Evolutionary conservation across 306 rosid species (phyloP).

Genomic region (Hippophae gyantsensis): DNA sequence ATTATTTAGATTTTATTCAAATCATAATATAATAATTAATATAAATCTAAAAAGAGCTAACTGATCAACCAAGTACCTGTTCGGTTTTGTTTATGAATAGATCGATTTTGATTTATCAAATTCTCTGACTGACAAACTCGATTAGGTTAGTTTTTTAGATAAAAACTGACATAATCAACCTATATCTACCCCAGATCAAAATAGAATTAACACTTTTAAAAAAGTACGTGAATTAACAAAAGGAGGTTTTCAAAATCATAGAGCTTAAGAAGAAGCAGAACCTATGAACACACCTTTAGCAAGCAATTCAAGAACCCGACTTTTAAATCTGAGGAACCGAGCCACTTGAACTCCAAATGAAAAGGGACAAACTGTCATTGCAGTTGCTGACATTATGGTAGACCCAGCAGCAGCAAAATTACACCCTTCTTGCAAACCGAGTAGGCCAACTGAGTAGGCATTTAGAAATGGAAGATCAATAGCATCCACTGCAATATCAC

Average conservation of each 20-base stretch:
- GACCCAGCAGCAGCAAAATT: constrained; percentile 88
- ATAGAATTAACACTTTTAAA: neutral
- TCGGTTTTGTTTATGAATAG: too few species aligned
- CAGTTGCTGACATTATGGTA: constrained; percentile 62
- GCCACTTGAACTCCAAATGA: constrained; percentile 65
- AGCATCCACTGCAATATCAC: constrained; percentile 57
- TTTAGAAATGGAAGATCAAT: constrained; percentile 63
- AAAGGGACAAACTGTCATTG: constrained; percentile 58
- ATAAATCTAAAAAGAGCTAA: too few species aligned
- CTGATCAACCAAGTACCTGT: too few species aligned
- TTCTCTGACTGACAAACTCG: too few species aligned
- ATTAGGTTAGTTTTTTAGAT: too few species aligned
- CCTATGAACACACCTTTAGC: constrained; percentile 29
- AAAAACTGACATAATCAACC: too few species aligned
- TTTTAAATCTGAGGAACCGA: constrained; percentile 65
- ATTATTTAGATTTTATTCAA: too few species aligned
- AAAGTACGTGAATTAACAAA: neutral
- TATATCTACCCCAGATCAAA: too few species aligned
- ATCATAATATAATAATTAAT: too few species aligned
- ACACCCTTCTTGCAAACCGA: constrained; percentile 67
- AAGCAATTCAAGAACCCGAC: constrained; percentile 54
- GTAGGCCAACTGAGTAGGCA: constrained; percentile 68
- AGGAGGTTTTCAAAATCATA: neutral
- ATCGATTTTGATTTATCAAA: too few species aligned
- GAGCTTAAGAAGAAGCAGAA: neutral